Base-by-base conservation (phyloP, 1,284 basidiomycete species). In the Rhizoctonia solani region DNA sequence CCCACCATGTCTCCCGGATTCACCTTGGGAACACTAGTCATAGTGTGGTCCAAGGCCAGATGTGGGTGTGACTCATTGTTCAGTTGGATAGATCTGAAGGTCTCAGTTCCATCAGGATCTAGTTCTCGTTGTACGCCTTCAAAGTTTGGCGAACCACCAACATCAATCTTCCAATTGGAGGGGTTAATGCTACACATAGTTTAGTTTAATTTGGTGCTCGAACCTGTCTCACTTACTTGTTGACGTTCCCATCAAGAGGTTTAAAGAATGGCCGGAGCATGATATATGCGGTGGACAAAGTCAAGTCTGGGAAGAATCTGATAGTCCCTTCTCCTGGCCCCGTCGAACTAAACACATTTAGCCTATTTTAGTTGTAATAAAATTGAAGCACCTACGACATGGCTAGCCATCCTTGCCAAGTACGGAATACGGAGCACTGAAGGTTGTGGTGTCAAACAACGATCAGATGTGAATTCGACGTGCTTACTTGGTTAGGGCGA, bases 251-350 rank as follows among this genome's bases (percentile, higher is more conserved):
- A 19, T 66, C 52, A 34, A 77, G 77, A 1, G 81, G 83, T 23
- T 79, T 81, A 83, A 95, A 94, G 80, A 96, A 92, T 0, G 93
- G 93, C 1, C 92, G 84, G 1, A 96, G 81, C 25, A 94, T 88
- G 68, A 84, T 84, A 76, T 95, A 95, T 0, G 90, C 86, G 58
- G 90, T 91, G 9, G 88, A 86, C 23, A 93, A 80, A 6, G 82
- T 73, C 8, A 95, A 79, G 71, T 88, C 82, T 0, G 93, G 92
- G 76, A 91, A 92, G 13, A 94, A 88, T 71, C 75, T 73, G 2
- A 95, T 79, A 0, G 92, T 95, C 14, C 54, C 46, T 29, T 59
- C 53, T 23, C 54, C 67, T n/a, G 56, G 68, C 39, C 27, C 93
- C 92, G 74, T 95, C 83, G 0, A 80, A 82, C 72, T 87, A 83